A percentile compares a stretch with the other conserved stretches of the same genome.
These are phyloP conservation scores for Monosporozyma servazzii DNA, from an alignment of 805 yeast genomes.

Conservation along the genomic window DNA sequence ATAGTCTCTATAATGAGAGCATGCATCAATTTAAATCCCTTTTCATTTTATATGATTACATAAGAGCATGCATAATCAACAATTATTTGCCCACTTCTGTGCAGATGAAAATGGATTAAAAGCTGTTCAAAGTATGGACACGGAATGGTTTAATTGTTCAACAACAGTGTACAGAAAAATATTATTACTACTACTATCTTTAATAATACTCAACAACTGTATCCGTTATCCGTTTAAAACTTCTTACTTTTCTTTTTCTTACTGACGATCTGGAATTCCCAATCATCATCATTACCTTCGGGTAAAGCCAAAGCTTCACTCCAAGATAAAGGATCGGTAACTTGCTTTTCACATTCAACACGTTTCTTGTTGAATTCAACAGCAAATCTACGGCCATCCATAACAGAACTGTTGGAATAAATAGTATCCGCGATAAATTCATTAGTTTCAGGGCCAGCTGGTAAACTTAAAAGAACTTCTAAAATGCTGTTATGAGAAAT, in stretches of 20 bases:
- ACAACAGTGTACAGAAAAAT: background rate
- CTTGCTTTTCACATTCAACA: constrained; percentile 52
- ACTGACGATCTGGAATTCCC: constrained; percentile 58
- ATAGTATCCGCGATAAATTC: constrained; percentile 90
- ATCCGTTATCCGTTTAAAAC: constrained; percentile 13
- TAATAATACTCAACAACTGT: background rate
- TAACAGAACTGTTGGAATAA: constrained; percentile 75
- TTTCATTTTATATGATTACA: background rate
- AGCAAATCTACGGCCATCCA: constrained; percentile 94
- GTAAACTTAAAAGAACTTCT: constrained; percentile 71
- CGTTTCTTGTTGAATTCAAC: constrained; percentile 78
- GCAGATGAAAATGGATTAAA: background rate
- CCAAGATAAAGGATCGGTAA: constrained; percentile 55
- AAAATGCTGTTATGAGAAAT: constrained; percentile 73
- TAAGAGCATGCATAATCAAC: background rate
- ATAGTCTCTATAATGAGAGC: background rate
- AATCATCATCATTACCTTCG: constrained; percentile 39
- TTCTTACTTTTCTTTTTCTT: constrained; percentile 46
- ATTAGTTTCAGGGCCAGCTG: constrained; percentile 61
- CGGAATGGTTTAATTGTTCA: background rate
- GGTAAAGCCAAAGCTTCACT: constrained; percentile 50
- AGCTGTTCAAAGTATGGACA: background rate
- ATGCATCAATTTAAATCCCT: background rate
- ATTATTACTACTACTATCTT: background rate
- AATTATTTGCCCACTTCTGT: background rate